Evolutionary conservation across 306 rosid species (phyloP), one percentile per base, ranked within the genome.

Genomic region (Aeschynomene evenia): DNA sequence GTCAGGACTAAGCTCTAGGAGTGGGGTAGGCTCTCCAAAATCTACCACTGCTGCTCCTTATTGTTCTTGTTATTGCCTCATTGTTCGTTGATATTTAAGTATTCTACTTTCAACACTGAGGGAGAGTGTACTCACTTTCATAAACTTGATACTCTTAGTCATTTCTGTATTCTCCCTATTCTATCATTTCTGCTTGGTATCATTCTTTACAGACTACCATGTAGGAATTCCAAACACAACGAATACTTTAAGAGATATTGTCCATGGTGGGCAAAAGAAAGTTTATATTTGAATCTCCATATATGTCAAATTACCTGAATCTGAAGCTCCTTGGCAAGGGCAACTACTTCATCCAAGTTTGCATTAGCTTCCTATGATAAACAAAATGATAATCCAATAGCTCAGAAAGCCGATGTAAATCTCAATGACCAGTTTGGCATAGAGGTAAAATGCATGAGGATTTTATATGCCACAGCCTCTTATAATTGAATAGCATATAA

Each of bases 321-420:
- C 81, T 93, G 98, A 67, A 88, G 98, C 77, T 93, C 85, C 49
- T 80, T 83, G 48, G 98, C 97, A 76, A 90, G 92, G 65, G 93
- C 95, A 62, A 82, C 98, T 31, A 93, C 91, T 72, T 82, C 98
- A 82, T 93, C 98, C 86, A 93, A 84, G 86, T 90, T 93, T 62
- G 89, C 89, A 74, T 93, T 93, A 75, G 86, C 23, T 84, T 93
- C 97, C 98, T 93, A 77, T 31, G 64, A 70, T 26, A 63, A 62
- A 40, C 43, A 37, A 20, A 73, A 50, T 40, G 26, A 16, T 71
- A 49, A 57, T 73, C 64, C 37, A 78, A 36, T 57, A 33, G 60
- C 66, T 74, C 51, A 66, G 23, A 63, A 29, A 66, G 66, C 7
- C 49, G 12, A 55, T 51, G 19, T 15, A 49, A 63, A 51, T 45